Percentiles rank a stretch among this genome's conserved stretches.
Evolutionary conservation across 2,329 filamentous ascomycete species (phyloP).

Genomic region (Fusarium nodosum): DNA sequence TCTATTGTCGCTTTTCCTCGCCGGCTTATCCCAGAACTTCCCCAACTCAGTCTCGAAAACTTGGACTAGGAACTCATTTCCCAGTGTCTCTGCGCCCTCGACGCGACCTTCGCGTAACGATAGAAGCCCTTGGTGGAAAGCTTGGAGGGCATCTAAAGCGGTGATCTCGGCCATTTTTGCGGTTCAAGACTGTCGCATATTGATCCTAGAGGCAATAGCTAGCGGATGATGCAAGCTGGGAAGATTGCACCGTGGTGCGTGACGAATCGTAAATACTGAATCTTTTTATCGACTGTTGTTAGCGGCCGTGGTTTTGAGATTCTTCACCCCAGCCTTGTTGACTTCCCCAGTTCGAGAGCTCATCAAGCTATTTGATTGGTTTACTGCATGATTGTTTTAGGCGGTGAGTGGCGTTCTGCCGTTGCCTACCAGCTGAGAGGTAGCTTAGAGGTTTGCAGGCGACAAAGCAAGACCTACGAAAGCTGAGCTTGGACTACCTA

Average conservation of each 20-base stretch:
- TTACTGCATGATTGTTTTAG: not conserved
- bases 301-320: slow-evolving; percentile 51
- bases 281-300: slow-evolving; percentile 45
- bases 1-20: slow-evolving; percentile 81
- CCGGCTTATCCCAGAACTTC: slow-evolving; percentile 79
- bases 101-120: slow-evolving; percentile 78
- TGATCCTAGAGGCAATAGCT: slow-evolving; percentile 46
- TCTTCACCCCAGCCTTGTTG: slow-evolving; percentile 52
- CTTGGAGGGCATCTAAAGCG: slow-evolving; percentile 82
- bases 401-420: slow-evolving; percentile 54
- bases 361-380: slow-evolving; percentile 47
- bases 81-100: slow-evolving; percentile 73
- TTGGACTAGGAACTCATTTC: slow-evolving; percentile 77
- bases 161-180: slow-evolving; percentile 78
- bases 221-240: slow-evolving; percentile 40
- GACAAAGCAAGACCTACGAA: not conserved
- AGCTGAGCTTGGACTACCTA: slow-evolving; percentile 17
- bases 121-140: slow-evolving; percentile 86
- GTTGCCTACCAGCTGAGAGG: slow-evolving; percentile 12
- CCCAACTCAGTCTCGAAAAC: slow-evolving; percentile 80
- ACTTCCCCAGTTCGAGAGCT: slow-evolving; percentile 46
- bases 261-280: slow-evolving; percentile 41
- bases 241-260: slow-evolving; percentile 46
- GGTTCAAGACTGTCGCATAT: slow-evolving; percentile 62
- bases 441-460: slow-evolving; percentile 9